Conservation (phyloP, 495 filamentous ascomycete species). For the Aspergillus steynii region DNA sequence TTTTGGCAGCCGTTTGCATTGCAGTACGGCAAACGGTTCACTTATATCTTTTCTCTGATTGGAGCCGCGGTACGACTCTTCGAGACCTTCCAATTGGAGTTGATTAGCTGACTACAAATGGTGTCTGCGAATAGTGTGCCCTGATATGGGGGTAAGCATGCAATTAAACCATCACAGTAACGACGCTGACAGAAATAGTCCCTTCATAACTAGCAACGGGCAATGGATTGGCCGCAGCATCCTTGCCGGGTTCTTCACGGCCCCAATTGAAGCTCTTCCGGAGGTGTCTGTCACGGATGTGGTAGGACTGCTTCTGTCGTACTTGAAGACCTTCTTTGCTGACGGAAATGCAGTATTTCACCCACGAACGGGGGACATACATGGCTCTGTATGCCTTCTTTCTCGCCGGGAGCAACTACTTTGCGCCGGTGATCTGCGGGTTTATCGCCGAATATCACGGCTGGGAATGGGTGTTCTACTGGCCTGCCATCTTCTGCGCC, state of each 20-base stretch:
- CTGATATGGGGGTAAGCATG: slow-evolving; percentile 44
- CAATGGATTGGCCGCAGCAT: slow-evolving; percentile 67
- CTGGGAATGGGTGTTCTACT: slow-evolving; percentile 66
- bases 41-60: slow-evolving; percentile 59
- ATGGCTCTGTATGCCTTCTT: slow-evolving; percentile 66
- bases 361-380: slow-evolving; percentile 64
- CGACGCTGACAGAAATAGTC: slow-evolving; percentile 24
- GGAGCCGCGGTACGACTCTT: slow-evolving; percentile 42
- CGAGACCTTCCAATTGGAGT: no score
- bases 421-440: slow-evolving; percentile 64
- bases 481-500: slow-evolving; percentile 61
- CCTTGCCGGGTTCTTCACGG: slow-evolving; percentile 63
- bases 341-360: slow-evolving; percentile 50
- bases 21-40: slow-evolving; percentile 66
- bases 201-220: slow-evolving; percentile 48
- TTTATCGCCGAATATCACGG: slow-evolving; percentile 67
- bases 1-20: slow-evolving; percentile 71
- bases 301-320: slow-evolving; percentile 25
- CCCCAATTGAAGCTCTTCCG: slow-evolving; percentile 63
- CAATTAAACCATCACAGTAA: background rate
- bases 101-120: background rate
- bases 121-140: slow-evolving; percentile 23
- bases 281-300: slow-evolving; percentile 64
- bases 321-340: background rate
- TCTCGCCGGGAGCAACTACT: slow-evolving; percentile 63